Evolutionary conservation across 2,329 filamentous ascomycete species (phyloP).

Genomic region (Achaetomium macrosporum): DNA sequence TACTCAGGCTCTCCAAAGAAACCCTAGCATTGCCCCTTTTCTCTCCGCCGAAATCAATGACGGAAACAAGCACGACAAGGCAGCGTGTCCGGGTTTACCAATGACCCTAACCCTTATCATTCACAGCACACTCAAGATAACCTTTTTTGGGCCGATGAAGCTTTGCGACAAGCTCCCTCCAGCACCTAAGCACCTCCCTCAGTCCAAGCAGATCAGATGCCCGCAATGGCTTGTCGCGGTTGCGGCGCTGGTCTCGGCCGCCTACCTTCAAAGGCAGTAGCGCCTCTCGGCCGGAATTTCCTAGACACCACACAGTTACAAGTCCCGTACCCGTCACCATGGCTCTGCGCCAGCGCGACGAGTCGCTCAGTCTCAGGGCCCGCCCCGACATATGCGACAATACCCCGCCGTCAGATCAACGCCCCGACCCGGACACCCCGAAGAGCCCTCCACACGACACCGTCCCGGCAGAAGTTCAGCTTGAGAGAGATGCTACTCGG

Average conservation of each 20-base stretch:
- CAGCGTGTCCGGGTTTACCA: too few species aligned
- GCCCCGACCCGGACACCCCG: conserved; percentile 1
- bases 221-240: conserved; percentile 44
- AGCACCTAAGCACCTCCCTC: neutral
- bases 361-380: neutral
- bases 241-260: conserved; percentile 41
- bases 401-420: neutral
- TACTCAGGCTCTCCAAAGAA: too few species aligned
- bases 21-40: neutral
- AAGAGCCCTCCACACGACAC: conserved; percentile 16
- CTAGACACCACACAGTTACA: neutral
- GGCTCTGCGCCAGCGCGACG: conserved; percentile 3
- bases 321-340: neutral
- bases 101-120: conserved; percentile 22
- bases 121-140: conserved; percentile 1
- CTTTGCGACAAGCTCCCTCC: neutral
- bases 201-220: neutral
- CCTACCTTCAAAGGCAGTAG: conserved; percentile 29
- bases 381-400: neutral
- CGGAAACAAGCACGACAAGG: neutral
- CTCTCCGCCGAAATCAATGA: neutral
- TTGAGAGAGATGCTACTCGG: conserved; percentile 6
- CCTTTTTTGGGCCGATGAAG: conserved; percentile 9
- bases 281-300: neutral
- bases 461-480: conserved; percentile 1